phyloP scores from a whole-genome alignment of 164 flowering plant species.

The Liquidambar formosana region DNA sequence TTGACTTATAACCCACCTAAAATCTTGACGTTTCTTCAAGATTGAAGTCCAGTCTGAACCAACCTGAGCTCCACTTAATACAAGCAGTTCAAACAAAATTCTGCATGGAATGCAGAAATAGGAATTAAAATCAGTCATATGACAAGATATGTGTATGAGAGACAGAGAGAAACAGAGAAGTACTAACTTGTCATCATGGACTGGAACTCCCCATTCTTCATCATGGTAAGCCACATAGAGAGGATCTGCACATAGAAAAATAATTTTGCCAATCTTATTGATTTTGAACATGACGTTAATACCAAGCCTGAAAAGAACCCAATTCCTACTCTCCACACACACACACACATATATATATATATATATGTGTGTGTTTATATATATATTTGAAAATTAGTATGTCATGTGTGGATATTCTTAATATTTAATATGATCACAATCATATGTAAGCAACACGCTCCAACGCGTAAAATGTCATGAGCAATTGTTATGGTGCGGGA shows the following conservation, averaged over 20 bases:
- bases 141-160: neutral
- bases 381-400: too few species aligned
- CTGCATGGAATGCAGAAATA: constrained; percentile 32
- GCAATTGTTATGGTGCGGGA: neutral
- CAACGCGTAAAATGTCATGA: too few species aligned
- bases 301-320: too few species aligned
- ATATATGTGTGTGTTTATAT: too few species aligned
- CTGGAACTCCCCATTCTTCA: constrained; percentile 96
- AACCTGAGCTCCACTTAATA: constrained; percentile 79
- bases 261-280: too few species aligned
- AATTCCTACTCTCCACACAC: too few species aligned
- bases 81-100: constrained; percentile 77
- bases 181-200: constrained; percentile 79
- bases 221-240: constrained; percentile 88
- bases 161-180: constrained; percentile 15
- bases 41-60: constrained; percentile 94
- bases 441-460: too few species aligned
- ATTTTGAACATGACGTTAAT: too few species aligned
- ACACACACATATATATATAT: too few species aligned
- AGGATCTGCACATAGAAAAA: constrained; percentile 85
- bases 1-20: constrained; percentile 67
- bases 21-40: constrained; percentile 69
- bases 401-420: too few species aligned
- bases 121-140: neutral
- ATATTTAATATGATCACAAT: too few species aligned